phyloP scores from a whole-genome alignment of 352 stramenopile species.

The Globisporangium splendens region DNA sequence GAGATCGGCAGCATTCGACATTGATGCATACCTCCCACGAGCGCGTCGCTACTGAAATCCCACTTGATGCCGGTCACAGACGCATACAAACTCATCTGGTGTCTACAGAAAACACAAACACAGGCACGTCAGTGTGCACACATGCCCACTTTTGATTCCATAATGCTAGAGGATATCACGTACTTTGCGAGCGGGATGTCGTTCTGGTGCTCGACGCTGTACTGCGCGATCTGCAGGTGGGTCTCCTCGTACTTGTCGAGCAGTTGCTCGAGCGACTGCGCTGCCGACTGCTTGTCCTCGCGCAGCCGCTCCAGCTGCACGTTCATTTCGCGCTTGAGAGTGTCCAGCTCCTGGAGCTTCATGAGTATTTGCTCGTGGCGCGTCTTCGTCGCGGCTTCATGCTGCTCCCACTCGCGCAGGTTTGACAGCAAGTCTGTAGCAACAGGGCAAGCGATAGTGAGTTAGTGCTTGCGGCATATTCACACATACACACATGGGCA shows the following conservation, averaged over 20 bases:
- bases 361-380: slow-evolving; percentile 50
- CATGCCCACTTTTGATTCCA: too few relatives aligned
- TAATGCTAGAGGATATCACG: neutral
- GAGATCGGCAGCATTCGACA: neutral
- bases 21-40: slow-evolving; percentile 36
- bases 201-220: slow-evolving; percentile 56
- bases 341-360: slow-evolving; percentile 62
- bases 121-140: neutral
- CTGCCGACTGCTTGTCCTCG: slow-evolving; percentile 65
- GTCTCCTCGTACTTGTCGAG: slow-evolving; percentile 69
- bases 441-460: neutral
- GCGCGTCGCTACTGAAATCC: slow-evolving; percentile 50
- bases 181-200: slow-evolving; percentile 74
- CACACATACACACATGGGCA: neutral
- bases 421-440: slow-evolving; percentile 50
- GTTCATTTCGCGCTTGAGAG: slow-evolving; percentile 59
- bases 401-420: slow-evolving; percentile 63
- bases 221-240: slow-evolving; percentile 55
- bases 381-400: slow-evolving; percentile 34
- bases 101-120: slow-evolving; percentile 28
- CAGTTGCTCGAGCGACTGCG: slow-evolving; percentile 53
- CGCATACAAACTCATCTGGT: slow-evolving; percentile 76
- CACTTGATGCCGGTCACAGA: slow-evolving; percentile 78
- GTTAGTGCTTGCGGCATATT: neutral
- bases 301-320: slow-evolving; percentile 64